Evolutionary conservation across 257 asterid genomes (phyloP).

Genomic region (Salvia hispanica): DNA sequence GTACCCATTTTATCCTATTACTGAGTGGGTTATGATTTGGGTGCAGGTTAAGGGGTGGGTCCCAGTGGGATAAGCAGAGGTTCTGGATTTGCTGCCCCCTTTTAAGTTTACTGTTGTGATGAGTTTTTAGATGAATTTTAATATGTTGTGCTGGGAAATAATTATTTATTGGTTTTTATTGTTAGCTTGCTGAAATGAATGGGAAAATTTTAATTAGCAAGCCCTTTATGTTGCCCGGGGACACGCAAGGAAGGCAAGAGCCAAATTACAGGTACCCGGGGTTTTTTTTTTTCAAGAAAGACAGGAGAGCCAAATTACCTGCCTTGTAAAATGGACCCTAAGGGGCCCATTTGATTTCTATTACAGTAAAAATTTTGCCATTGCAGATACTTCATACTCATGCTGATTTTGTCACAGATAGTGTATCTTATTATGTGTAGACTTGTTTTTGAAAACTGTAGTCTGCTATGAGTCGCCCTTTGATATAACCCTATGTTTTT

Average conservation of each 20-base stretch:
- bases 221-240: conserved; percentile 72
- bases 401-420: too few relatives aligned
- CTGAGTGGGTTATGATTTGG: neutral
- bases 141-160: neutral
- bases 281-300: neutral
- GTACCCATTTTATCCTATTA: neutral
- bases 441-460: too few relatives aligned
- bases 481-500: too few relatives aligned
- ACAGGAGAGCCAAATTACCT: too few relatives aligned
- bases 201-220: conserved; percentile 58
- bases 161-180: neutral
- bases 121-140: neutral
- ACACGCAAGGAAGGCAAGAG: conserved; percentile 68
- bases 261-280: conserved; percentile 59
- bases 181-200: conserved; percentile 59
- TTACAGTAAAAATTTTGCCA: too few relatives aligned
- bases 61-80: conserved; percentile 58
- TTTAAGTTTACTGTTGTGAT: neutral
- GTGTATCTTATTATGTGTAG: too few relatives aligned
- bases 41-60: conserved; percentile 56
- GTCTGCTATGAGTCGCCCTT: too few relatives aligned
- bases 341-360: too few relatives aligned
- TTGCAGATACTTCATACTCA: too few relatives aligned
- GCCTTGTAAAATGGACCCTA: too few relatives aligned
- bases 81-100: conserved; percentile 60